Conservation (phyloP, 1,284 basidiomycete genomes). For the Trichosporon ovoides region DNA sequence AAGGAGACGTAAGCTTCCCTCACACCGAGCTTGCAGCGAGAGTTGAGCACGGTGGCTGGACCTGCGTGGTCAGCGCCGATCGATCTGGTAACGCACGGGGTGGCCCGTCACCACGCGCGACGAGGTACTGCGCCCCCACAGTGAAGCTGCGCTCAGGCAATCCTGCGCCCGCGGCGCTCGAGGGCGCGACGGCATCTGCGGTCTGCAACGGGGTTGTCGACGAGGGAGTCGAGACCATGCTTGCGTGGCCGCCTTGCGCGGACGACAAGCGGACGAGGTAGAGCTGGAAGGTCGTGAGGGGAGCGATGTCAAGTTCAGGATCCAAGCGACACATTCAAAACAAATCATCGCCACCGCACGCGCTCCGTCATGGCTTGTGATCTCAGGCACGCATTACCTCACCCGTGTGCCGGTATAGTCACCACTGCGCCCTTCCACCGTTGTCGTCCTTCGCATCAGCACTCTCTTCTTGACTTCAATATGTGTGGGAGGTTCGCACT, state of each 20-base stretch:
- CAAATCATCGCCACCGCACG: not conserved
- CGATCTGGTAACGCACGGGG: constrained; percentile 11
- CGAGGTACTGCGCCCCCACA: constrained; percentile 21
- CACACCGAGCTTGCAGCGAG: constrained; percentile 19
- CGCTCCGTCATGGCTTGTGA: not conserved
- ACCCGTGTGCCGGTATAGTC: not conserved
- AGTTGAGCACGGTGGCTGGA: constrained; percentile 27
- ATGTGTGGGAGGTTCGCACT: constrained; percentile 45
- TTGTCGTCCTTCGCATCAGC: not conserved
- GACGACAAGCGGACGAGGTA: no score
- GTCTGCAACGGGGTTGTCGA: not conserved
- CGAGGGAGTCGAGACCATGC: not conserved
- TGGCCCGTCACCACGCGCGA: constrained; percentile 14
- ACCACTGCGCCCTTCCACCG: not conserved
- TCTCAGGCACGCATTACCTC: not conserved
- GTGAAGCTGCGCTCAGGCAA: constrained; percentile 7
- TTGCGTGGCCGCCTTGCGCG: not conserved
- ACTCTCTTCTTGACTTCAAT: not conserved
- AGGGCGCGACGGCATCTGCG: no score
- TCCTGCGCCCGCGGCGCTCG: not conserved
- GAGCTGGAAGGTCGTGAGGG: not conserved
- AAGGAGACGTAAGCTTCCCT: constrained; percentile 40
- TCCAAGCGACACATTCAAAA: not conserved
- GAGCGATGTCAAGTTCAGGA: not conserved
- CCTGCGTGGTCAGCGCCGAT: constrained; percentile 17